Evolutionary conservation across 345 rosid genomes (phyloP).

Genomic region (Eucalyptus polyanthemos): DNA sequence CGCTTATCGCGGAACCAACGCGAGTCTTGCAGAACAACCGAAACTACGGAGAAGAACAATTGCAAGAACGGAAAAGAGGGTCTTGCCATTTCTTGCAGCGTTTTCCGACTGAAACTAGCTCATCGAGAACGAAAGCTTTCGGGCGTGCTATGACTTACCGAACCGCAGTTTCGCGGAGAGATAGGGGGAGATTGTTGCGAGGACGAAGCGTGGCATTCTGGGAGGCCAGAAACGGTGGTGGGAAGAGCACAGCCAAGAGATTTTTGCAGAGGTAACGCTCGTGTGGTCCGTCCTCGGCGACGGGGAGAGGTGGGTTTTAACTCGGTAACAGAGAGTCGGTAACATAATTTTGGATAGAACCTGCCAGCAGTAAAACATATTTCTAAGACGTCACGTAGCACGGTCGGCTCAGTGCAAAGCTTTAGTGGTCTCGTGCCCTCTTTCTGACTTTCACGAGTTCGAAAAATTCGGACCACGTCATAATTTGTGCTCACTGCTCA

Average conservation of each 20-base stretch:
- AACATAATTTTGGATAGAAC: not conserved
- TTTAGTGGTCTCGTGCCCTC: not conserved
- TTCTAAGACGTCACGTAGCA: not conserved
- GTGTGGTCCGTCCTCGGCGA: slow-evolving; percentile 11
- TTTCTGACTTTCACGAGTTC: not conserved
- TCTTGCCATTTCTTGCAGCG: not conserved
- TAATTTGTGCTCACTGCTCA: not conserved
- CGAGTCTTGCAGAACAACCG: not conserved
- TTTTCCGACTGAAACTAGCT: not conserved
- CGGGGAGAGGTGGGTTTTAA: not conserved
- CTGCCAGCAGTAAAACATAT: not conserved
- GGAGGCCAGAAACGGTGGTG: not conserved
- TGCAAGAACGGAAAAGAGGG: not conserved
- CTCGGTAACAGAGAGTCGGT: not conserved
- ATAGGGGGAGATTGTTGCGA: not conserved
- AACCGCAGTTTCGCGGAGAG: not conserved
- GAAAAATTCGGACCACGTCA: not conserved
- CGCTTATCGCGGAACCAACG: not conserved
- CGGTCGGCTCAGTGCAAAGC: not conserved
- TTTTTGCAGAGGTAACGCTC: slow-evolving; percentile 1
- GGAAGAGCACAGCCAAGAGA: not conserved
- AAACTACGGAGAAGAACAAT: not conserved
- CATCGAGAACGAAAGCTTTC: not conserved
- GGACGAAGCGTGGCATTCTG: not conserved
- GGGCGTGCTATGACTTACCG: not conserved